Evolutionary conservation across 441 rosid genomes (phyloP), one percentile per base, ranked within the genome.

Genomic region (Geranium incanum): DNA sequence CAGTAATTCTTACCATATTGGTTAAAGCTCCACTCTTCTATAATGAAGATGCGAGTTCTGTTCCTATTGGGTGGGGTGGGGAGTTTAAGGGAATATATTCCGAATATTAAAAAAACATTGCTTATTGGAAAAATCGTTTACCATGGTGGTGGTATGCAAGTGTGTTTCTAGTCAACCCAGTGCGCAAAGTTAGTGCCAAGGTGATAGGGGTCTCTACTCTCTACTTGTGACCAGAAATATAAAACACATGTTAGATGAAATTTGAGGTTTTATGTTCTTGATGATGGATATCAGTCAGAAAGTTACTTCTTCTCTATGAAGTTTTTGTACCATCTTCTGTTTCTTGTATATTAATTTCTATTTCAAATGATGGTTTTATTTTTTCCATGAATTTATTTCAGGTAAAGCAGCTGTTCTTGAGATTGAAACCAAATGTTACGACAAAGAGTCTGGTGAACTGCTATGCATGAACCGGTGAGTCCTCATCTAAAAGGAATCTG

Each of bases 321-420:
- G 33, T 28, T 28, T 28, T 28, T 28, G 1, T 28, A 28, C 33
- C 33, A 28, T 28, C 33, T 28, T 28, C 33, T 28, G 33, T 39
- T 39, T 39, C 43, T 39, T 39, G 12, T 67, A 19, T 21, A 19
- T 19, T 11, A 19, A 39, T 64, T 9, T 64, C 0, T 65, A 28
- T 36, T 65, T 65, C 18, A 13, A 65, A 12, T 3, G 37, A 28
- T 41, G 23, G 72, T 73, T 45, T 69, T 71, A 72, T 55, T 28
- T 13, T 52, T 52, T 36, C 5, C 69, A 41, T 41, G 64, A 33
- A 39, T 74, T 41, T 13, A 71, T 77, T 79, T 73, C 80, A 92
- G 99, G 97, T 70, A 95, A 92, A 79, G 97, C 99, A 19, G 96
- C 99, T 72, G 75, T 92, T 74, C 71, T 87, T 74, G 97, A 92